Evolutionary conservation across 169 alveolate species (phyloP).

Genomic region (Eimeria necatrix): DNA sequence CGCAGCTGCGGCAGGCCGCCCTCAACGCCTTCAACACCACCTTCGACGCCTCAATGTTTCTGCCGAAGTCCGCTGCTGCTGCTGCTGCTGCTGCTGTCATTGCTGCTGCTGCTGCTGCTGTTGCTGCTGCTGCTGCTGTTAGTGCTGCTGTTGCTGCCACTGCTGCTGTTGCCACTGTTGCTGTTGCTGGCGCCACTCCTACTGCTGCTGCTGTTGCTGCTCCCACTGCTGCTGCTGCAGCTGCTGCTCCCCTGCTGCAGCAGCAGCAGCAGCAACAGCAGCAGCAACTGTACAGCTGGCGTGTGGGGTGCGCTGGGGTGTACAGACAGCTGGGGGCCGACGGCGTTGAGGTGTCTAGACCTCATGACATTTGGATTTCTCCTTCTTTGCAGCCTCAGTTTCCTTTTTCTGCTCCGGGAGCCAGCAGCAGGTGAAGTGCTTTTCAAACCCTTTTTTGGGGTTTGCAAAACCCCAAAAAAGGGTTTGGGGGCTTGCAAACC

Average conservation of each 20-base stretch:
- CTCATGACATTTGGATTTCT: slow-evolving; percentile 60
- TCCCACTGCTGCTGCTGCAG: too few species aligned
- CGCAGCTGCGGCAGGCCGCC: slow-evolving; percentile 57
- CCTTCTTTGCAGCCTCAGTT: slow-evolving; percentile 52
- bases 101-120: not conserved
- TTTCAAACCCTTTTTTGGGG: too few species aligned
- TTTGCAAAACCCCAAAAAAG: too few species aligned
- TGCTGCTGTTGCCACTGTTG: too few species aligned
- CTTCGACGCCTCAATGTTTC: slow-evolving; percentile 63
- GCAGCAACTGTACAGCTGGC: not conserved
- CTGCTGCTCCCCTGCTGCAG: too few species aligned
- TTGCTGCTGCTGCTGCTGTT: too few species aligned
- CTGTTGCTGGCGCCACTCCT: too few species aligned
- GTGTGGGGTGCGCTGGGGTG: slow-evolving; percentile 8
- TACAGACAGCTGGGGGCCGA: slow-evolving; percentile 55
- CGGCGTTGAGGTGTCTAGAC: slow-evolving; percentile 65
- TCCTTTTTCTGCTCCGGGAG: slow-evolving; percentile 52
- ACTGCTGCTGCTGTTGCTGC: too few species aligned
- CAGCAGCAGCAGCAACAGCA: too few species aligned
- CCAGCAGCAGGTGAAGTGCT: slow-evolving; percentile 46
- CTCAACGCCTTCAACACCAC: slow-evolving; percentile 55
- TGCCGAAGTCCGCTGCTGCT: not conserved
- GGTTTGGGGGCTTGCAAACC: too few species aligned
- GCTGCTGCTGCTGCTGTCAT: not conserved
- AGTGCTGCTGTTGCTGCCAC: too few species aligned